Evolutionary conservation across 768 basidiomycete species (phyloP).

Genomic region (Kwoniella heveanensis): DNA sequence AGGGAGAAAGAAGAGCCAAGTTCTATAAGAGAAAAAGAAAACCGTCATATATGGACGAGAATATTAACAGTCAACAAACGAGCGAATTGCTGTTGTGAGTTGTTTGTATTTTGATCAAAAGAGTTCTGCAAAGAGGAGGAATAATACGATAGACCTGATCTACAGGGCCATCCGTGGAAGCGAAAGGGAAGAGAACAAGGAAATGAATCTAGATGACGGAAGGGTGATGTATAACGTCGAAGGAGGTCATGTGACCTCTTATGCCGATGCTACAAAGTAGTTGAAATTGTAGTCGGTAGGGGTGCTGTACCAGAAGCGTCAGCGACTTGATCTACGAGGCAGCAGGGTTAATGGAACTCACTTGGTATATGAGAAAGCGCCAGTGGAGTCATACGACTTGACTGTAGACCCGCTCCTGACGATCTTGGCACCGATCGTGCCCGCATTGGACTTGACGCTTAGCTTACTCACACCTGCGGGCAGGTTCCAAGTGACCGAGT

Average conservation of each 20-base stretch:
- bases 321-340: not conserved
- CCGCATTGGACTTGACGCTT: conserved; percentile 35
- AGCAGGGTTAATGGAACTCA: conserved; percentile 29
- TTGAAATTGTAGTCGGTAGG: conserved; percentile 52
- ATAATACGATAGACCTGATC: not conserved
- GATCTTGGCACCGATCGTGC: conserved; percentile 41
- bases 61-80: too few relatives aligned
- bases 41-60: not conserved
- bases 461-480: conserved; percentile 44
- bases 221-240: too few relatives aligned
- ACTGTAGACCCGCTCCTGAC: conserved; percentile 29
- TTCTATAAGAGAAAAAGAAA: not conserved
- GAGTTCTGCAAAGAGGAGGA: not conserved
- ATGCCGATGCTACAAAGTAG: conserved; percentile 46
- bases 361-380: conserved; percentile 38
- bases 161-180: not conserved
- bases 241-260: not conserved
- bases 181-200: not conserved
- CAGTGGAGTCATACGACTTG: conserved; percentile 36
- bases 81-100: too few relatives aligned
- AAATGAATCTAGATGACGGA: too few relatives aligned
- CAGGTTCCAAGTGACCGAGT: conserved; percentile 33
- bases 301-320: conserved; percentile 16
- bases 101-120: too few relatives aligned
- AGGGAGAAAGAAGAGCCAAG: not conserved